Evolutionary conservation across 2,329 filamentous ascomycete species (phyloP), one percentile per base, ranked within the genome.

Genomic region (Elsinoe arachidis): DNA sequence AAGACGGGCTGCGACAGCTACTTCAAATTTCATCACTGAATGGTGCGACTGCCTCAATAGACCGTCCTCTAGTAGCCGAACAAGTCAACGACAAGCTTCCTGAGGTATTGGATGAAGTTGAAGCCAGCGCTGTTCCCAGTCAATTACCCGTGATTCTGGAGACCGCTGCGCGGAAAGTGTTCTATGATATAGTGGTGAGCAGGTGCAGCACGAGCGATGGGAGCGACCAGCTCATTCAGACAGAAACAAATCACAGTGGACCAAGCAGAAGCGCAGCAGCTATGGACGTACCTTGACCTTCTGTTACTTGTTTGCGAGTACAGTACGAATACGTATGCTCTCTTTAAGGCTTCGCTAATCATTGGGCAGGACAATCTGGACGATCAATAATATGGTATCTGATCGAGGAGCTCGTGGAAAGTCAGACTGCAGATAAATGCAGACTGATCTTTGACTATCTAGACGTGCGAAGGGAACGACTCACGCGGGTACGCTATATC

Each of bases 221-320:
- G n/a, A 55, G 6, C 11, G 2, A 21, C 9, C 21, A 21, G 49
- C 85, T 63, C 46, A 23, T 47, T 10, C 39, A 37, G 61, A 61
- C 60, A 59, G 41, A 56, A 46, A 49, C 10, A 10, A 5, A 51
- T 23, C 46, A 56, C 46, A 56, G 47, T 96, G 64, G 81, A 90
- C 37, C 83, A 88, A 23, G 83, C 88, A 41, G 78, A 81, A 0
- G 96, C 96, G 66, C 84, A 90, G 52, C 81, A 84, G 60, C 82
- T 97, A 61, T 99, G 92, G 92, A 93, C 96, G 68, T 78, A 99
- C 4, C 81, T 99, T 58, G 95, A 99, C 68, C 84, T 97, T 41
- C 78, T 96, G n/a, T 86, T 88, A 0, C 84, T 95, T 37, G 84
- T 95, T 60, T 91, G 90, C 60, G 92, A 72, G 61, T 52, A 59